A percentile compares a stretch with the other conserved stretches of the same genome.
phyloP scores from a whole-genome alignment of 2,329 filamentous ascomycete genomes.

The Fusarium sp. region DNA sequence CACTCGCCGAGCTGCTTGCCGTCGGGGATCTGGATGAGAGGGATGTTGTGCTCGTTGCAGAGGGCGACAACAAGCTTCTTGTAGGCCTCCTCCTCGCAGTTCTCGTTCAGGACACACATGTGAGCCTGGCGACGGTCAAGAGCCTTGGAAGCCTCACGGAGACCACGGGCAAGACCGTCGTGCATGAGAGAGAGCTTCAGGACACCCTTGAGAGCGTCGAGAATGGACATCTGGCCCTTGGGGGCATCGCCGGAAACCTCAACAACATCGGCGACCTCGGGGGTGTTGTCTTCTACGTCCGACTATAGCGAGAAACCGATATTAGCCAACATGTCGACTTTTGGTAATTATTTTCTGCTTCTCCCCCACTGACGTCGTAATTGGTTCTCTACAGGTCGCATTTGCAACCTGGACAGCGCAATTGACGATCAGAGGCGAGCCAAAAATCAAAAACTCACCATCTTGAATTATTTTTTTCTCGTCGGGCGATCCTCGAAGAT shows the following conservation, averaged over 20 bases:
- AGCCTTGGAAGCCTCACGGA: conserved; percentile 98
- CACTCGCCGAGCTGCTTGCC: conserved; percentile 99
- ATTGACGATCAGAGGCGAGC: conserved; percentile 27
- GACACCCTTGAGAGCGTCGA: conserved; percentile 98
- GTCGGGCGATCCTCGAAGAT: conserved; percentile 79
- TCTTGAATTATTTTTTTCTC: conserved; percentile 66
- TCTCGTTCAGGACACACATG: conserved; percentile 99
- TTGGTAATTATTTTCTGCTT: conserved; percentile 12
- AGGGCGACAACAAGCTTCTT: conserved; percentile 99
- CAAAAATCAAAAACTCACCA: conserved; percentile 62
- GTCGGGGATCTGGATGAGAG: conserved; percentile 99
- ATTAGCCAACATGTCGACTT: conserved; percentile 40
- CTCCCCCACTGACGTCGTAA: conserved; percentile 25
- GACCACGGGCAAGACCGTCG: conserved; percentile 98
- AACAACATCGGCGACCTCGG: conserved; percentile 88
- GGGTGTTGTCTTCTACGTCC: conserved; percentile 99
- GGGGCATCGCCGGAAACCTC: conserved; percentile 94
- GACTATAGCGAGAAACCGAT: conserved; percentile 68
- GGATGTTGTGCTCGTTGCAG: conserved; percentile 99
- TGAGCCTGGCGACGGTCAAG: conserved; percentile 98
- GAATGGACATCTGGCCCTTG: conserved; percentile 96
- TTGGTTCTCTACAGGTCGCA: conserved; percentile 15
- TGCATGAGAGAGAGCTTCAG: conserved; percentile 99
- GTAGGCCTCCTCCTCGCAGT: conserved; percentile 99
- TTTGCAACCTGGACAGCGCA: conserved; percentile 17